These are phyloP conservation scores for Podospora comata DNA, from an alignment of 495 filamentous ascomycete genomes.

Conservation along the genomic window DNA sequence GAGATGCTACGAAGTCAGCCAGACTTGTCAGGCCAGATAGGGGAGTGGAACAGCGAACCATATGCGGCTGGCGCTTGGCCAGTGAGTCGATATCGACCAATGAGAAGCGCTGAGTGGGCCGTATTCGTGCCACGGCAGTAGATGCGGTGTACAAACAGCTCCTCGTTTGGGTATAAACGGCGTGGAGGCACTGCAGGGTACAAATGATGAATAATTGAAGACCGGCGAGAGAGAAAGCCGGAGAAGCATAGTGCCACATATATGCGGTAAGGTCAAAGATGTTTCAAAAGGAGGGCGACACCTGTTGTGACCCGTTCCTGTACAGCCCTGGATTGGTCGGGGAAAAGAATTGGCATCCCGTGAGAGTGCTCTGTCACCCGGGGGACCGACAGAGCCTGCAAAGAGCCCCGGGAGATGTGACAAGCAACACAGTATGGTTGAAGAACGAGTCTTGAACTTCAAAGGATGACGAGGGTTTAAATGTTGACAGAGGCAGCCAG, in stretches of 20 bases:
- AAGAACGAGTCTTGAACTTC: background rate
- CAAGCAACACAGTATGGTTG: background rate
- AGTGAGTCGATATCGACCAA: background rate
- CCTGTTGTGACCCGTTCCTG: conserved; percentile 11
- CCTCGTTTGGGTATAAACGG: conserved; percentile 6
- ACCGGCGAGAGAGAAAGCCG: background rate
- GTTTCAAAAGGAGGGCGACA: conserved; percentile 16
- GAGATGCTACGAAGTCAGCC: background rate
- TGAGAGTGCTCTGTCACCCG: background rate
- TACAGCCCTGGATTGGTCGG: background rate
- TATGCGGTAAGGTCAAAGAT: conserved; percentile 6
- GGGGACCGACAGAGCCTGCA: background rate
- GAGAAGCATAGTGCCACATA: conserved; percentile 6
- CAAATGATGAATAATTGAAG: conserved; percentile 3
- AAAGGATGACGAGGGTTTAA: conserved; percentile 3
- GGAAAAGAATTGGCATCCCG: background rate
- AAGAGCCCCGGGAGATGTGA: background rate
- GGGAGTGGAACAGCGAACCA: background rate
- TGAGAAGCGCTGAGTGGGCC: background rate
- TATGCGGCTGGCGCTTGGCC: background rate
- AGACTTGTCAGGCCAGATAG: background rate
- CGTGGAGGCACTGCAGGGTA: conserved; percentile 1
- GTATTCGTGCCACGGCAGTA: background rate
- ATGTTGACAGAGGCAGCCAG: conserved; percentile 7
- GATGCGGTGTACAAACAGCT: background rate